Percentiles rank a stretch among this genome's conserved stretches.
Conservation (phyloP, 2,329 filamentous ascomycete genomes). For the Atkinsonella texensis region DNA sequence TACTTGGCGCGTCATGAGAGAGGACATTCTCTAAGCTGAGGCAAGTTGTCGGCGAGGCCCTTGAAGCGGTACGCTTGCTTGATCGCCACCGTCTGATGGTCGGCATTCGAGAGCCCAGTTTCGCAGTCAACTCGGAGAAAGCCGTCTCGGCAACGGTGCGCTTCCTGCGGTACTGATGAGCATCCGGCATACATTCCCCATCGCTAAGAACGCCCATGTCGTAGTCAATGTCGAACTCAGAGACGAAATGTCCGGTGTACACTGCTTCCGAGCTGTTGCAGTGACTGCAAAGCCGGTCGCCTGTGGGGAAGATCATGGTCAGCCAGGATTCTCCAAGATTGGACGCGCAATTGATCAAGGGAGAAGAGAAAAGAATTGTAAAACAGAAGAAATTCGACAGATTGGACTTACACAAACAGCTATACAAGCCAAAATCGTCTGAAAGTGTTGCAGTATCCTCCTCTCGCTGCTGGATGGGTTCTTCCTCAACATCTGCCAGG, state of each 20-base stretch:
- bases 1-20: slow-evolving; percentile 59
- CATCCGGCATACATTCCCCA: slow-evolving; percentile 38
- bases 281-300: slow-evolving; percentile 50
- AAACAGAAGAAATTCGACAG: not conserved
- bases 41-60: slow-evolving; percentile 61
- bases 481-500: slow-evolving; percentile 76
- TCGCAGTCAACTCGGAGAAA: slow-evolving; percentile 49
- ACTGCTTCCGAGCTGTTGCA: slow-evolving; percentile 31
- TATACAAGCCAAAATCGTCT: slow-evolving; percentile 37
- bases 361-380: too few relatives aligned
- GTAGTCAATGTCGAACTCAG: slow-evolving; percentile 44
- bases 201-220: slow-evolving; percentile 57
- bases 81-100: slow-evolving; percentile 39
- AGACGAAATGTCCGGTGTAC: slow-evolving; percentile 24
- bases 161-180: slow-evolving; percentile 38
- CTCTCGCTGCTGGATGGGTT: slow-evolving; percentile 61
- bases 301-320: slow-evolving; percentile 24
- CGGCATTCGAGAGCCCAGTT: slow-evolving; percentile 51
- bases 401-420: slow-evolving; percentile 58
- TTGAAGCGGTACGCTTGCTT: slow-evolving; percentile 30
- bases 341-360: too few relatives aligned
- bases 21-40: slow-evolving; percentile 69
- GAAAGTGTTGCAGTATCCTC: slow-evolving; percentile 28
- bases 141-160: slow-evolving; percentile 45
- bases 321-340: slow-evolving; percentile 5